Percentiles rank a stretch among this genome's conserved stretches.
phyloP scores from a whole-genome alignment of 306 rosid genomes.

The Malus fusca region DNA sequence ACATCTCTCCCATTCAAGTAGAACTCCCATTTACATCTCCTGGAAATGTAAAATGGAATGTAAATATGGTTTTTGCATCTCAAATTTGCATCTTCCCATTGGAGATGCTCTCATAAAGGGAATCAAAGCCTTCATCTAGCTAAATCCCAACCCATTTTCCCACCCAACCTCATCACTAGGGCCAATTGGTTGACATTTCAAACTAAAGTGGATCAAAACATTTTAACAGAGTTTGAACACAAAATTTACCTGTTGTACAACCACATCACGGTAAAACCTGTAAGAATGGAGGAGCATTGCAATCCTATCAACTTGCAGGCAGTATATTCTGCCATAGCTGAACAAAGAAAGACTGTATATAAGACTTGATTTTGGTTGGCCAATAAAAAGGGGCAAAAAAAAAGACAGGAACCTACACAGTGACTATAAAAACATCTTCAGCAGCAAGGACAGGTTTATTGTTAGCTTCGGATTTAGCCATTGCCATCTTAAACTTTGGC shows the following conservation, averaged over 20 bases:
- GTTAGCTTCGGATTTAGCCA: conserved; percentile 91
- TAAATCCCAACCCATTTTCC: not conserved
- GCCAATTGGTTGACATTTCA: not conserved
- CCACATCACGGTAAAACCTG: conserved; percentile 95
- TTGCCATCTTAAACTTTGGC: conserved; percentile 92
- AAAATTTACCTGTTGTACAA: conserved; percentile 81
- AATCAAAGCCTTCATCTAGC: not conserved
- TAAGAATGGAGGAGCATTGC: conserved; percentile 91
- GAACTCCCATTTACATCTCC: too few relatives aligned
- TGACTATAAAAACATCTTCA: conserved; percentile 77
- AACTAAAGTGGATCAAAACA: not conserved
- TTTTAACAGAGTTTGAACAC: not conserved
- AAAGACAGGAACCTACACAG: conserved; percentile 61
- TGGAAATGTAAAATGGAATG: too few relatives aligned
- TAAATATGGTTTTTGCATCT: too few relatives aligned
- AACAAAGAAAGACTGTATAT: conserved; percentile 11
- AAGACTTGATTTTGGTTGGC: conserved; percentile 14
- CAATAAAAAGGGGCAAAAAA: conserved; percentile 5
- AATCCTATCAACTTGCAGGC: conserved; percentile 90
- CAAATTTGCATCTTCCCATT: not conserved
- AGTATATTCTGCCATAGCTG: conserved; percentile 98
- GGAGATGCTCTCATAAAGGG: not conserved
- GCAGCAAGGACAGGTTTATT: conserved; percentile 80
- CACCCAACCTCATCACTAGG: not conserved
- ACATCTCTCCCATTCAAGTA: too few relatives aligned